These are phyloP conservation scores for Strobilomyces confusus DNA, from an alignment of 768 basidiomycete genomes.

Conservation along the genomic window DNA sequence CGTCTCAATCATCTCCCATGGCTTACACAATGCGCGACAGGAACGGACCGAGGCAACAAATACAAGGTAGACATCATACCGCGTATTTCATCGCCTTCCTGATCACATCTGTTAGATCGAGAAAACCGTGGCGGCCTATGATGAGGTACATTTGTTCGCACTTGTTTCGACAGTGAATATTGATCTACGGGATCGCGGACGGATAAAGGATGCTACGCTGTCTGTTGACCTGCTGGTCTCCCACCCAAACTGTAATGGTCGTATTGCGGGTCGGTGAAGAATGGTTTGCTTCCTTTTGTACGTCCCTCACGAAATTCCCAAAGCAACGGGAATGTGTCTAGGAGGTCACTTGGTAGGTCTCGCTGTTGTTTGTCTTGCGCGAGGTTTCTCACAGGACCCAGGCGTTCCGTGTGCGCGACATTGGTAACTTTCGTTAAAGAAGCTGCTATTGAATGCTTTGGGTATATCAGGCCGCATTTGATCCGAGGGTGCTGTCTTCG, in stretches of 20 bases:
- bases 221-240: conserved; percentile 71
- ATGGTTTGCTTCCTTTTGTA: neutral
- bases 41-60: conserved; percentile 87
- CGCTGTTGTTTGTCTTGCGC: neutral
- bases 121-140: conserved; percentile 83
- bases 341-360: conserved; percentile 77
- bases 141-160: conserved; percentile 54
- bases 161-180: neutral
- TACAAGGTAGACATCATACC: conserved; percentile 62
- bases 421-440: neutral
- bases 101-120: conserved; percentile 57
- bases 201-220: conserved; percentile 66
- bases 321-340: conserved; percentile 88
- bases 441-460: neutral
- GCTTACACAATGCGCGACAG: conserved; percentile 30
- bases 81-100: neutral
- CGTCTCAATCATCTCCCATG: neutral
- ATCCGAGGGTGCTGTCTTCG: conserved; percentile 73
- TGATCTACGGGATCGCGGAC: conserved; percentile 1
- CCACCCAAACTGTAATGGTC: conserved; percentile 82
- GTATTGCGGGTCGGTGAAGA: conserved; percentile 65
- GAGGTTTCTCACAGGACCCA: conserved; percentile 17
- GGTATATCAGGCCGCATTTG: conserved; percentile 71
- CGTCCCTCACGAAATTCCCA: conserved; percentile 4
- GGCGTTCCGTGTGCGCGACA: conserved; percentile 48